Evolutionary conservation across 148 eudicot species (phyloP), one percentile per base, ranked within the genome.

Genomic region (Chenopodium berlandieri): DNA sequence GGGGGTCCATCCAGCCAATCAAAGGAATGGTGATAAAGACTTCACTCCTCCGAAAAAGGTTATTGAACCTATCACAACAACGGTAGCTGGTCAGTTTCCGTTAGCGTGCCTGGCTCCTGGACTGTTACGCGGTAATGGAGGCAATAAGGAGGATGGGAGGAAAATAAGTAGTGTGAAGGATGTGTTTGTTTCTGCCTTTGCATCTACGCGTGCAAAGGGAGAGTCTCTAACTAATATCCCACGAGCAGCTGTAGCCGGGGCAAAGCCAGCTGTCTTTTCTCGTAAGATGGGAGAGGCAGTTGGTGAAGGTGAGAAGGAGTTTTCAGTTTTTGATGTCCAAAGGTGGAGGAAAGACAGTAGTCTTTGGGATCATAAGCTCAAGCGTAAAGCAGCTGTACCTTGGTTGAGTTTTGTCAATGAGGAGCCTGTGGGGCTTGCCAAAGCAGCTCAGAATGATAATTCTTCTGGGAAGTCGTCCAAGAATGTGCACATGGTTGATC

Each of bases 231-330:
- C 70, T 69, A 76, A 71, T 34, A 40, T 90, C 52, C 92, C 90
- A 14, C 87, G 92, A 67, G 78, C 88, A 62, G 90, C 90, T 7
- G 88, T 90, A 65, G 88, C 89, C 70, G 92, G 92, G 75, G 86
- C 92, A 4, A 86, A 75, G 84, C 89, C 92, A 9, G 82, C 85
- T 67, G 83, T 88, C 23, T 90, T 79, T 76, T 85, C 83, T 75
- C 81, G 87, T 1, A 71, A 79, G 37, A 47, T 17, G 75, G 84
- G 85, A 69, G 89, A 75, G 66, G 30, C 71, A 71, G 72, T 34
- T 27, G 62, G 32, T 73, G 80, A 79, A 37, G 86, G 82, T 30
- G 83, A 81, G 68, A 82, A 78, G 56, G 40, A 60, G 34, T 89
- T 79, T 62, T 73, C 82, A 17, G 85, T 80, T 77, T 79, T 87